These are phyloP conservation scores for Sicyos baderoa DNA, from an alignment of 306 rosid genomes.

Conservation along the genomic window DNA sequence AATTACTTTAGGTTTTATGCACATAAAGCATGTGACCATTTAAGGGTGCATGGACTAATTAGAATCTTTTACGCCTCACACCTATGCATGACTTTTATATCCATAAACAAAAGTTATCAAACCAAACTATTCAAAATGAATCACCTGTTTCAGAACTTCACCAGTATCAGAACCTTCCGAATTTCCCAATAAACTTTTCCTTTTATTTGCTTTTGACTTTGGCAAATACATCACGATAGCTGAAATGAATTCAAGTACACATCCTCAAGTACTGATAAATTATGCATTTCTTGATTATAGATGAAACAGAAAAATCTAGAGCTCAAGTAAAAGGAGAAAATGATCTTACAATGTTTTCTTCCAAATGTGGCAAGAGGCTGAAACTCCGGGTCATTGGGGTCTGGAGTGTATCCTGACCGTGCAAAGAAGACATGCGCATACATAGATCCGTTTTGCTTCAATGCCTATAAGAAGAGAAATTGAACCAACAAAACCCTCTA, in stretches of 20 bases:
- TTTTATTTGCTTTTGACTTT: conserved; percentile 63
- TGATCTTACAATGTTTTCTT: conserved; percentile 54
- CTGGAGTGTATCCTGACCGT: conserved; percentile 74
- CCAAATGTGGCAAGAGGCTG: conserved; percentile 69
- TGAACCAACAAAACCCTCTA: not conserved
- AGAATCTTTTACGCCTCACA: not conserved
- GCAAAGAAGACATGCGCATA: conserved; percentile 86
- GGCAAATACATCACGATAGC: conserved; percentile 69
- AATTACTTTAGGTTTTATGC: not conserved
- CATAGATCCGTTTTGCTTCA: conserved; percentile 74
- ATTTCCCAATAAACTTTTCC: conserved; percentile 61
- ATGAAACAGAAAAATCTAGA: not conserved
- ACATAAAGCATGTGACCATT: not conserved
- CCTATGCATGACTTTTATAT: not conserved
- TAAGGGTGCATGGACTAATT: not conserved
- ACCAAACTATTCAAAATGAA: conserved; percentile 20
- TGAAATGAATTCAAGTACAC: conserved; percentile 36
- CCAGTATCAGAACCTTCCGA: conserved; percentile 45
- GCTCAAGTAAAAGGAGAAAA: not conserved
- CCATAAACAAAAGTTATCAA: not conserved
- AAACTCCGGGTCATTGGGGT: conserved; percentile 85
- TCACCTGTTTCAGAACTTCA: conserved; percentile 44
- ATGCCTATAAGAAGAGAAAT: conserved; percentile 37
- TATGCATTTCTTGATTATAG: conserved; percentile 5
- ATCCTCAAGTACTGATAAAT: conserved; percentile 15